Evolutionary conservation across 2,329 filamentous ascomycete species (phyloP), one percentile per base, ranked within the genome.

Genomic region (Phoma sp.): DNA sequence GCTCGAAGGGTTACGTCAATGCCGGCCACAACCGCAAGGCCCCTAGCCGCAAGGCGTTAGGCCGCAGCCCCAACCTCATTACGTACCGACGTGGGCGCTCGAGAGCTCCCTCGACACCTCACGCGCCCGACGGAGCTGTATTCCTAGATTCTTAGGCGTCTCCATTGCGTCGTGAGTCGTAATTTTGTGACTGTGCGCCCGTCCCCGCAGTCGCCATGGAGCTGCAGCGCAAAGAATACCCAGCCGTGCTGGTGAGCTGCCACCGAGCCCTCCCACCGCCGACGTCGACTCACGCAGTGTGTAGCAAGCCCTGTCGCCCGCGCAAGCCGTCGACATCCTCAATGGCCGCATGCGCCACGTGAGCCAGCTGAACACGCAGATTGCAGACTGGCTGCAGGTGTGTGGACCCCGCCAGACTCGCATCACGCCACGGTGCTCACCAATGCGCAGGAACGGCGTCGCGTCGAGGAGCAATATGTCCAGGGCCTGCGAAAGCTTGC

Each of bases 321-420:
- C 80, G 65, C 91, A 95, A 79, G 93, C 95, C 57, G 90, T 92
- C 35, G 84, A 85, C 50, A 85, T 92, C 56, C 85, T 98, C 68
- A 90, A 88, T 76, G 93, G 97, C 67, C 91, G 95, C 70, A 85
- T 98, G 67, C 90, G 90, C 77, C 86, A 92, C 77, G 94, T 98
- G 73, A 85, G 85, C 69, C 92, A 88, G 76, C 80, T 96, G 78
- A 97, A 99, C 77, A 78, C 82, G 66, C 92, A 97, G 74, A 91
- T 99, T 70, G 94, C 94, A 75, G 94, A 98, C 79, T 99, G 94
- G 92, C 84, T 99, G 60, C 90, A 94, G 88, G 93, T 96, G 86
- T n/a, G 71, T 77, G 78, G 24, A 24, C 7, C 40, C 31, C 43
- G 52, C 13, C 25, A 29, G 32, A 43, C 48, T 27, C 46, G 43